Evolutionary conservation across 768 basidiomycete genomes (phyloP).

Genomic region (Boletus sp.): DNA sequence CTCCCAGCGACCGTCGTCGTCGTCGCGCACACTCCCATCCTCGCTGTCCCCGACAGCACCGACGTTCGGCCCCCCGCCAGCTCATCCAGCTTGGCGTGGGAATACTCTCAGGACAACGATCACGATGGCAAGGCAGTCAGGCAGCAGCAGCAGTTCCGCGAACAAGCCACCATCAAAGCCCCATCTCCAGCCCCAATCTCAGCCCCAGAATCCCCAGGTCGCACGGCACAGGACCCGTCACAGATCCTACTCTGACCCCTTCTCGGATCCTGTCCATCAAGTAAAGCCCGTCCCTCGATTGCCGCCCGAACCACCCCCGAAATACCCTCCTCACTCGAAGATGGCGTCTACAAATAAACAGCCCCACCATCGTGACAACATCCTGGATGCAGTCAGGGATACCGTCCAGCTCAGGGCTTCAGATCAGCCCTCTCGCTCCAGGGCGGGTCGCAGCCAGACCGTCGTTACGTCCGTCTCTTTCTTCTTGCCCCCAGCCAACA

Average conservation of each 20-base stretch:
- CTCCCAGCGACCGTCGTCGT: constrained; percentile 1
- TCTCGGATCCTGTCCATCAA: constrained; percentile 39
- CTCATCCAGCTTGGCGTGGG: constrained; percentile 18
- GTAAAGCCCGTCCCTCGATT: constrained; percentile 38
- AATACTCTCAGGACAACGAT: constrained; percentile 9
- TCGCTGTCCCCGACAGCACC: constrained; percentile 8
- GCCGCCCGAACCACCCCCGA: constrained; percentile 36
- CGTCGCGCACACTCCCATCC: constrained; percentile 1
- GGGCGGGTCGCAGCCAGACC: constrained; percentile 59
- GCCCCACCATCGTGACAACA: constrained; percentile 36
- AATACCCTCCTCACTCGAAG: constrained; percentile 25
- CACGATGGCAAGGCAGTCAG: constrained; percentile 20
- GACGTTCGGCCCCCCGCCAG: not conserved
- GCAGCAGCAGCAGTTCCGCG: constrained; percentile 10
- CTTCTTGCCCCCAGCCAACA: not conserved
- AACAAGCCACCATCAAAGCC: constrained; percentile 29
- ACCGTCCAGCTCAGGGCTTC: constrained; percentile 55
- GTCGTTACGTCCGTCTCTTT: constrained; percentile 27
- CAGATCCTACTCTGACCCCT: constrained; percentile 53
- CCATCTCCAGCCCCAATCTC: constrained; percentile 8
- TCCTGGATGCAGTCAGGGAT: constrained; percentile 65
- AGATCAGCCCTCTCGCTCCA: constrained; percentile 42
- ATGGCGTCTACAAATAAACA: constrained; percentile 31
- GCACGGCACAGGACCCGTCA: constrained; percentile 34
- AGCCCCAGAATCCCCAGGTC: constrained; percentile 20